phyloP scores from a whole-genome alignment of 257 asterid genomes.

The Salvia splendens region DNA sequence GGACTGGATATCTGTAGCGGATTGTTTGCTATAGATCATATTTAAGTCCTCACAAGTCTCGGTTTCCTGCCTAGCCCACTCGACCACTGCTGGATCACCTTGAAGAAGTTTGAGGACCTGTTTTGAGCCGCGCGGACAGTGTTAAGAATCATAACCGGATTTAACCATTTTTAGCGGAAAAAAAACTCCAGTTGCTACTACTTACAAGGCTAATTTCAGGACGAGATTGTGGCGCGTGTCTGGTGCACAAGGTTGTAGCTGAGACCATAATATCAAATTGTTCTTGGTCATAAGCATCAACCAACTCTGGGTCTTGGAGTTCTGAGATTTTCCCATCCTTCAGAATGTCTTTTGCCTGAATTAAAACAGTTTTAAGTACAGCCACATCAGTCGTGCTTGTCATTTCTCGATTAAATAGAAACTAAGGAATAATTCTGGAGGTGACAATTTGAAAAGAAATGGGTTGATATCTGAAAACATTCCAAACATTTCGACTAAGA shows the following conservation, averaged over 20 bases:
- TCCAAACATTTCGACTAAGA: not conserved
- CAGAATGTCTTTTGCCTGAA: conserved; percentile 72
- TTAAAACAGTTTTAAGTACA: conserved; percentile 8
- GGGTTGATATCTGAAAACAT: not conserved
- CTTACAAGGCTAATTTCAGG: conserved; percentile 70
- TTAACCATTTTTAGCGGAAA: not conserved
- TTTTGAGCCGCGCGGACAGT: conserved; percentile 22
- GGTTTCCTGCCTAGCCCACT: conserved; percentile 64
- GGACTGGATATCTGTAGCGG: conserved; percentile 60
- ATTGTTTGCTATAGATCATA: conserved; percentile 46
- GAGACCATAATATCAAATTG: conserved; percentile 69
- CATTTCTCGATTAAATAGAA: not conserved
- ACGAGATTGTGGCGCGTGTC: conserved; percentile 65
- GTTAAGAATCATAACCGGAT: not conserved
- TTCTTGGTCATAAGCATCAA: conserved; percentile 45
- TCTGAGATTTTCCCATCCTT: conserved; percentile 54
- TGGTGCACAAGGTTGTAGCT: conserved; percentile 81
- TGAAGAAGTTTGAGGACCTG: conserved; percentile 79
- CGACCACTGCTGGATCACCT: conserved; percentile 53
- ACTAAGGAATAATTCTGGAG: not conserved
- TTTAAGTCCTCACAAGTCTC: conserved; percentile 45
- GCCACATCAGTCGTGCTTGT: not conserved
- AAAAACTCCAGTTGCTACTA: not conserved
- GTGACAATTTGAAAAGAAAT: not conserved
- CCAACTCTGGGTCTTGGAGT: conserved; percentile 64